Percentiles rank a stretch among this genome's conserved stretches.
These are phyloP conservation scores for Haematococcus lacustris DNA, from an alignment of 139 green algal species.

Conservation along the genomic window DNA sequence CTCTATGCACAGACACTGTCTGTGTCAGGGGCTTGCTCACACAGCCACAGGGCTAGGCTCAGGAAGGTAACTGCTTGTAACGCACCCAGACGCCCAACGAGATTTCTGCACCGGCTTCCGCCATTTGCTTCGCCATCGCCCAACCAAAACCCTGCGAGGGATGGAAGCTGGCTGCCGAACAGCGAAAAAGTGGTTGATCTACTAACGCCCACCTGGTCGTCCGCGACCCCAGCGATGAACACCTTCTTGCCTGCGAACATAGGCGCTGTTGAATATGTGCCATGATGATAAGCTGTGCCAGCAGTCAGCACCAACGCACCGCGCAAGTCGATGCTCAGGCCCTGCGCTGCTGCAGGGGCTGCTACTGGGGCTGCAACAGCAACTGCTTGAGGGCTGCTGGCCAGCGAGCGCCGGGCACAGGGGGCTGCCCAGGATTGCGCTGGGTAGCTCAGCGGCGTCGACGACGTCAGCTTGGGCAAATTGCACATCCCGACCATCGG, in stretches of 20 bases:
- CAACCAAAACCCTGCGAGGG: conserved; percentile 81
- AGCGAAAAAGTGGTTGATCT: not conserved
- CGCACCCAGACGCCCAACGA: conserved; percentile 94
- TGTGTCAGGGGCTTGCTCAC: no score
- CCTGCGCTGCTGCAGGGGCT: conserved; percentile 24
- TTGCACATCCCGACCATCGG: no score
- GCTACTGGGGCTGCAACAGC: conserved; percentile 2
- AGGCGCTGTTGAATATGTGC: not conserved
- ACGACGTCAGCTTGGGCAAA: no score
- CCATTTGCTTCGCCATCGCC: conserved; percentile 92
- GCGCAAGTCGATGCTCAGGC: conserved; percentile 56
- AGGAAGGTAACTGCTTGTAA: no score
- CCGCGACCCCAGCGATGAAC: conserved; percentile 96
- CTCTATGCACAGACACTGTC: no score
- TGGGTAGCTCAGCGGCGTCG: no score
- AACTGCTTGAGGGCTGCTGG: not conserved
- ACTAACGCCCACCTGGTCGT: conserved; percentile 77
- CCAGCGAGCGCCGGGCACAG: not conserved
- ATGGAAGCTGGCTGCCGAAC: not conserved
- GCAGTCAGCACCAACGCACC: conserved; percentile 24
- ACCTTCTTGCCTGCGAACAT: conserved; percentile 85
- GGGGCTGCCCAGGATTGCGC: no score
- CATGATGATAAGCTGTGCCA: not conserved
- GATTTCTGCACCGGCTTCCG: conserved; percentile 91
- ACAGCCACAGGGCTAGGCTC: no score